Evolutionary conservation across 2,329 filamentous ascomycete species (phyloP), one percentile per base, ranked within the genome.

Genomic region (Albifimbria verrucaria): DNA sequence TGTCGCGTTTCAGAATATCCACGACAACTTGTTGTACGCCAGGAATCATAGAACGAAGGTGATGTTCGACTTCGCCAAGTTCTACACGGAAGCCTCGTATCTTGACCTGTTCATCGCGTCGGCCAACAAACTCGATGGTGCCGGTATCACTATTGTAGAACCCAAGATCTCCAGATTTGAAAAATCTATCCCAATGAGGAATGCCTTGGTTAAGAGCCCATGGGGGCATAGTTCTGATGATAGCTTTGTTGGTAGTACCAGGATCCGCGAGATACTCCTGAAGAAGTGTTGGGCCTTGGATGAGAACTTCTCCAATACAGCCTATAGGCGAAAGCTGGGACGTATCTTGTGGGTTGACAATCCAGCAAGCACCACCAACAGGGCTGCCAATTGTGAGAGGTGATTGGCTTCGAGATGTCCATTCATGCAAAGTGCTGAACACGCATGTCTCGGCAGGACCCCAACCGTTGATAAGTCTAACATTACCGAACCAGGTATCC

Each of bases 31-130:
- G 50, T 15, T 6, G 18, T n/a, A 26, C 44, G 15, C n/a, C 50
- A n/a, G 32, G 32, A 5, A 39, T 12, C 12, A 12, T 17, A 12
- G 15, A 6, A 5, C 32, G 32, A 12, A 39, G 15, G 18, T 39
- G 32, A 15, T 17, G 32, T 39, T 59, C 58, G 4, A 52, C 48
- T n/a, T 60, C 58, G 1, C 49, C 56, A 0, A 78, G 67, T 62
- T 78, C 83, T 51, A 80, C 69, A 48, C 79, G 62, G 43, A 75
- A 81, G 39, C 84, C 83, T n/a, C 74, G 72, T 10, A 84, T 65
- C 58, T 84, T 85, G 41, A 83, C 72, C 60, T 84, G 80, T 0
- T 68, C 70, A 57, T 84, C 80, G 55, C 78, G 79, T 24, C 81
- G 68, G 26, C 77, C 78, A 32, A 79, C 57, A 50, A 71, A 77